phyloP scores from a whole-genome alignment of 23 red algal species.

The Gracilaria gracilis region DNA sequence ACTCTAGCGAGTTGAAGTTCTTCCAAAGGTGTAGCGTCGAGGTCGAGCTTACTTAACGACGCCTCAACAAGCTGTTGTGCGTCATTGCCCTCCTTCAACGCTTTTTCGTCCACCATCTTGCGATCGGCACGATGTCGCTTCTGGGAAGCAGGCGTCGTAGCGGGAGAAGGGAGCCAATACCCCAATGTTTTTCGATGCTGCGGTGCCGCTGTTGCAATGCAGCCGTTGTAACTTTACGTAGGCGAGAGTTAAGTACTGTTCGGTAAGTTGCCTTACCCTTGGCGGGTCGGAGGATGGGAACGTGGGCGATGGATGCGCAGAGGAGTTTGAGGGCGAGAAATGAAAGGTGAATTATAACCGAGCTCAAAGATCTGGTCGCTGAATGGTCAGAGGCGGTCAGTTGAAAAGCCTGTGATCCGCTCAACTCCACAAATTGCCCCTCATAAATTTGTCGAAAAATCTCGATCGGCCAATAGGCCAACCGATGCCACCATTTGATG shows the following conservation, averaged over 20 bases:
- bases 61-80: slow-evolving; percentile 51
- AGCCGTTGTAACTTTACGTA: too few species aligned
- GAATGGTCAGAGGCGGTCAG: slow-evolving; percentile 9
- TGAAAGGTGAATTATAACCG: neutral
- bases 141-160: neutral
- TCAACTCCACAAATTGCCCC: neutral
- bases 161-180: neutral
- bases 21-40: slow-evolving; percentile 71
- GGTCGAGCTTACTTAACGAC: slow-evolving; percentile 59
- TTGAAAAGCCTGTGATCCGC: neutral
- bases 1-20: slow-evolving; percentile 92
- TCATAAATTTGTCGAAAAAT: neutral
- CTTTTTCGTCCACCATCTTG: slow-evolving; percentile 15
- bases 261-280: too few species aligned
- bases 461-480: too few species aligned
- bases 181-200: neutral
- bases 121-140: neutral
- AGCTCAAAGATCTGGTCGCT: neutral
- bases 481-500: too few species aligned
- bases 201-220: neutral
- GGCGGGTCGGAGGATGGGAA: too few species aligned
- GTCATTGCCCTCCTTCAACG: neutral
- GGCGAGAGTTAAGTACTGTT: too few species aligned
- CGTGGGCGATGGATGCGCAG: neutral
- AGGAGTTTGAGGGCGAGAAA: neutral